Evolutionary conservation across 2,329 filamentous ascomycete species (phyloP), one percentile per base, ranked within the genome.

Genomic region (Sarocladium kiliense): DNA sequence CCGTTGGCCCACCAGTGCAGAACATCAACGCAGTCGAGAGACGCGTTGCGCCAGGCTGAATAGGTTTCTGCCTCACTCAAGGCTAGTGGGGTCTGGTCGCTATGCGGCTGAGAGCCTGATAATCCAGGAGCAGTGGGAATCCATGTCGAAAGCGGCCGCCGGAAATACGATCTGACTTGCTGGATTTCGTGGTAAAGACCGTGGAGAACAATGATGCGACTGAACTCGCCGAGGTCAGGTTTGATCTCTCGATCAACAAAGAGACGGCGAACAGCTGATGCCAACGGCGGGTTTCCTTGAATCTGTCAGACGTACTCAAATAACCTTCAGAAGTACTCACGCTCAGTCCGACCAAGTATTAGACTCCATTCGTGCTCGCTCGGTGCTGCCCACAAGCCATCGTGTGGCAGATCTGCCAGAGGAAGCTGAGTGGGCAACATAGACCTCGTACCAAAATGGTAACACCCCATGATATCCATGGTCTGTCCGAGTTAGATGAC

Each of bases 1-100:
- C 72, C 76, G 58, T 81, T 81, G 2, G 80, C 80, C 18, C 74
- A 72, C 80, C 81, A 84, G 60, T 84, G 79, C 2, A 84, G 68
- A 1, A 82, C 73, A 56, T 84, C 81, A 2, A 84, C 58, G 41
- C 70, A 74, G 54, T 77, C 76, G 41, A 74, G 73, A 16, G 71
- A 66, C 3, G 71, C 69, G 42, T 77, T 77, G 14, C 73, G 67
- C 75, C 76, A 78, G 11, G 32, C 51, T 5, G 51, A 23, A 23
- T 39, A 54, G 3, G 34, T 41, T 19, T 34, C 32, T 16, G 12
- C 23, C 32, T 42, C 51, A 10, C n/a, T 36, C n/a, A 54, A 34
- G 11, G 32, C n/a, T 27, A 19, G 51, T 11, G 11, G 14, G 11
- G 2, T 19, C 18, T 23, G 18, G 18, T 18, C 16, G 12, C 30